Evolutionary conservation across 495 filamentous ascomycete genomes (phyloP).

Genomic region (Pseudoneurospora amorphoporcata): DNA sequence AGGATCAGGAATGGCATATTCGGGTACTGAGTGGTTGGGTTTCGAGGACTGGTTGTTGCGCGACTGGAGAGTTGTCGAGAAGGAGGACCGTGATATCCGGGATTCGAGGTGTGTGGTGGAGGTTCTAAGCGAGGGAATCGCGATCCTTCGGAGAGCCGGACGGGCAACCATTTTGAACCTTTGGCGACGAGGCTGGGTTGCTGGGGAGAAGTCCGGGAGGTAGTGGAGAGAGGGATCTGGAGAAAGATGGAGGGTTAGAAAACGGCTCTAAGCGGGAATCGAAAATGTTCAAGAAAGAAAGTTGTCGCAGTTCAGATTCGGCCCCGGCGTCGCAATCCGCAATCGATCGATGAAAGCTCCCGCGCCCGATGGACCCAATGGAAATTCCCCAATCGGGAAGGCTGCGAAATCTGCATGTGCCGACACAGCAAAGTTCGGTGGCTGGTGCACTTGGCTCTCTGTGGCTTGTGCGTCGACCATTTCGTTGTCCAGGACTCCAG

Average conservation of each 20-base stretch:
- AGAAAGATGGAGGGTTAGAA: not conserved
- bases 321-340: not conserved
- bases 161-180: slow-evolving; percentile 14
- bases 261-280: not conserved
- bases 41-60: not conserved
- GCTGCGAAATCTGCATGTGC: slow-evolving; percentile 1
- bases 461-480: not conserved
- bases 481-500: not conserved
- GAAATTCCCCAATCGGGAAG: not conserved
- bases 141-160: slow-evolving; percentile 14
- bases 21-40: slow-evolving; percentile 11
- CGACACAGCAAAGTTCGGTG: not conserved
- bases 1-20: slow-evolving; percentile 31
- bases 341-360: not conserved
- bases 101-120: slow-evolving; percentile 2
- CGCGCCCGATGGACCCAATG: not conserved
- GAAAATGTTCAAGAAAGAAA: not conserved
- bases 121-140: slow-evolving; percentile 8
- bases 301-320: not conserved
- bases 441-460: not conserved
- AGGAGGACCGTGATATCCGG: slow-evolving; percentile 6
- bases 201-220: not conserved
- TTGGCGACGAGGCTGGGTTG: not conserved
- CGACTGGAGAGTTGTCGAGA: slow-evolving; percentile 13
- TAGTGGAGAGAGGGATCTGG: not conserved